A percentile compares a stretch with the other conserved stretches of the same genome.
Evolutionary conservation across 139 green algal genomes (phyloP).

Genomic region (Asterochloris erici): DNA sequence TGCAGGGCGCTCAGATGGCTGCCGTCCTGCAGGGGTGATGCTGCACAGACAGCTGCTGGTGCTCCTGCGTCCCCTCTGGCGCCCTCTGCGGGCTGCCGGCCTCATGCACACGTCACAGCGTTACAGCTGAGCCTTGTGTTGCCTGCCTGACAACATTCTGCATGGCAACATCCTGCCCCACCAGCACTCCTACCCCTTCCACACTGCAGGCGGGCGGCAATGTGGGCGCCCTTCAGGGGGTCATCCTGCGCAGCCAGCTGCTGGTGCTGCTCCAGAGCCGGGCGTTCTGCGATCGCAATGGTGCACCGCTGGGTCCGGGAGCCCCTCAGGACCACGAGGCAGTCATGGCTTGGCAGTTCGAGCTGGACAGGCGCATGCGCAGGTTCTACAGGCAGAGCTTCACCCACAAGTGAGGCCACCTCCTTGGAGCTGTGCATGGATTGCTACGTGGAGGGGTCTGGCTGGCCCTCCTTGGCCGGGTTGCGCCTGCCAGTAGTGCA

Average conservation of each 20-base stretch:
- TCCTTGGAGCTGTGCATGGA: not conserved
- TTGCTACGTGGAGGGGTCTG: not conserved
- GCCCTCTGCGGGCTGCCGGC: too few species aligned
- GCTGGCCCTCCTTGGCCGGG: not conserved
- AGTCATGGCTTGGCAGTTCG: conserved; percentile 38
- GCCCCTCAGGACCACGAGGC: conserved; percentile 10
- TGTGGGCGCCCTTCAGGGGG: conserved; percentile 50
- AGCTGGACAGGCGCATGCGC: conserved; percentile 66
- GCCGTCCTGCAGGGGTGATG: conserved; percentile 66
- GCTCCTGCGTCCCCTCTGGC: conserved; percentile 31
- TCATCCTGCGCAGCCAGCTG: conserved; percentile 84
- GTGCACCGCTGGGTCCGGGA: conserved; percentile 34
- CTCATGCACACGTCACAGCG: not conserved
- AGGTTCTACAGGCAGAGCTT: conserved; percentile 68
- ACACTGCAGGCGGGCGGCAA: not conserved
- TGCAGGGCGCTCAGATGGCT: not conserved
- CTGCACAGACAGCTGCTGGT: conserved; percentile 81
- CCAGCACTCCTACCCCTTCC: not conserved
- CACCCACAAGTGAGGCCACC: conserved; percentile 46
- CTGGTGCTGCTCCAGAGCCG: conserved; percentile 60
- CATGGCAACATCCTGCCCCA: not conserved
- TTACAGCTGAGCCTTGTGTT: too few species aligned
- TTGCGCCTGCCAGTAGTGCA: not conserved
- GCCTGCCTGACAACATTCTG: not conserved
- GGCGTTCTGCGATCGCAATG: conserved; percentile 57